Evolutionary conservation across 1,139 yeast genomes (phyloP), one percentile per base, ranked within the genome.

Genomic region (Hemisphaericaspora subhashii): DNA sequence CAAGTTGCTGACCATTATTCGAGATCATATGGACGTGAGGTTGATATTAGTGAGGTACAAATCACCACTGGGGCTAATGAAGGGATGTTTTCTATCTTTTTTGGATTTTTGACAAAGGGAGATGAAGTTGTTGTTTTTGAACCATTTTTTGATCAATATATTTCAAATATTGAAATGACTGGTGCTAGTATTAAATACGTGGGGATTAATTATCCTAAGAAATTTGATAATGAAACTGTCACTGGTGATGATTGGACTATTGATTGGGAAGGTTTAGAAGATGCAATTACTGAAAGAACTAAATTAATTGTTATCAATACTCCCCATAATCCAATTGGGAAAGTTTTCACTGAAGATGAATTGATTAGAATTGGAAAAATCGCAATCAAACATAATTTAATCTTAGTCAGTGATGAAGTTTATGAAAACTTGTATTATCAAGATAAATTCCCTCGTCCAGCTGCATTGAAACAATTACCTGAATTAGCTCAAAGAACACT

Each of bases 61-160:
- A 82, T 90, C 36, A 87, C 97, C 30, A 90, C 98, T 1, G 98
- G 98, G 40, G 98, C 98, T 33, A 92, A 92, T 54, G 98, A 92
- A 64, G 98, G 97, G 30, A 86, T 92, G 72, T 74, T 87, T 42
- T 66, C 96, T 1, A 80, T 86, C 4, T 82, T 90, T 58, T 85
- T 89, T 44, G 98, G 94, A 0, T 84, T 89, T 51, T 66, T 92
- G 47, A 77, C 86, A 36, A 79, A 82, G 1, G 98, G 95, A 13
- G 98, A 92, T 57, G 98, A 92, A 62, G 98, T 84, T 14, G 86
- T 92, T 62, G 97, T 92, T n/a, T 86, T 92, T 58, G 96, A 92
- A 62, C 98, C 98, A 2, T 92, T 88, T 60, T 92, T 92, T 58
- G 98, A 92, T 57, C 98, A 92, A 64, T 92, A 92, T 64, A 86